Base-by-base conservation (phyloP, 257 asterid genomes). In the Vinca minor region DNA sequence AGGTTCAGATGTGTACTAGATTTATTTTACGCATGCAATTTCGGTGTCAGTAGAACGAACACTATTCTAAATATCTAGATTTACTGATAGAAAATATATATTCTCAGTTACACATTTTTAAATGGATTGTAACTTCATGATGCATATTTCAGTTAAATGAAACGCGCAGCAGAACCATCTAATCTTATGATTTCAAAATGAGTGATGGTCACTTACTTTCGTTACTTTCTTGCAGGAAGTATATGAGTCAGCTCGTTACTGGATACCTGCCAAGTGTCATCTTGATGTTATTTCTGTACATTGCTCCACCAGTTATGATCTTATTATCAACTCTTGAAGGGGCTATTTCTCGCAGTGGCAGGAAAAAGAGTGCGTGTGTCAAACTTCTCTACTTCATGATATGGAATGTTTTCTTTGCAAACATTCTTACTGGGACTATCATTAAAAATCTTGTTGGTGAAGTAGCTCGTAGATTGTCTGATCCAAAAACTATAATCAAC, bases 401-500 rank as follows among this genome's bases (percentile, higher is more conserved):
- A 69, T 93, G 99, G 99, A 93, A 93, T 73, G 94, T 93, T 31
- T 93, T 93, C 82, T 89, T 93, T 74, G 99, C 87, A 14, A 87
- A 87, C 70, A 87, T 87, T 71, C 74, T 89, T 8, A 82, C 99
- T 0, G 97, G 92, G 56, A 77, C 95, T 61, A 94, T 94, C 36
- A 80, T 93, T 47, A 94, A 89, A 62, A 89, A 81, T 56, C 80
- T 76, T 67, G 73, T 76, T 64, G 75, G 65, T 12, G 47, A 70
- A 46, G 69, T 71, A 25, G 63, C 75, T 71, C 53, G 69, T 68
- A 85, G 81, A 68, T 74, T 85, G 71, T 84, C 86, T 64, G 85
- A 88, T 71, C 77, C 87, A 3, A 84, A 70, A 79, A 79, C 78
- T 63, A 81, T 89, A 67, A 91, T 93, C 15, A 75, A 63, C 65